Percentiles rank a stretch among this genome's conserved stretches.
Evolutionary conservation across 495 filamentous ascomycete genomes (phyloP).

Genomic region (Umbilicaria muhlenbergii): DNA sequence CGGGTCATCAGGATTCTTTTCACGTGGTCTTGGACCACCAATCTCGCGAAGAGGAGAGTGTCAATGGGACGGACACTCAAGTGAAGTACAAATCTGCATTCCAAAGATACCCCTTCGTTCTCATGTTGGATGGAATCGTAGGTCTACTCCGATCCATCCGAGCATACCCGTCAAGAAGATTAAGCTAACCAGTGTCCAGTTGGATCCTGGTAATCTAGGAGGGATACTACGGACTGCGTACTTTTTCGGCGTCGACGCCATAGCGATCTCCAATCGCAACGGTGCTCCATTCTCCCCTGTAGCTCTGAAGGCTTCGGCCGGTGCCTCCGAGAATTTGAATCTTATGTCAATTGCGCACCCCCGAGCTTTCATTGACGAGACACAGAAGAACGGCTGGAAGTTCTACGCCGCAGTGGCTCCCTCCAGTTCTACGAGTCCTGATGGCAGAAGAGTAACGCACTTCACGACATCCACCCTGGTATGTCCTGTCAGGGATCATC

Average conservation of each 20-base stretch:
- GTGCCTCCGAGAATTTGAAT: conserved; percentile 64
- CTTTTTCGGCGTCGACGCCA: conserved; percentile 69
- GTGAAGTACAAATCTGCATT: conserved; percentile 20
- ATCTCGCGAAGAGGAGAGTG: conserved; percentile 48
- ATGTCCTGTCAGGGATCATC: conserved; percentile 37
- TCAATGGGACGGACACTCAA: conserved; percentile 46
- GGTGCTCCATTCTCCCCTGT: conserved; percentile 60
- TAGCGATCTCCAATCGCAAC: conserved; percentile 48
- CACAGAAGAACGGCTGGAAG: conserved; percentile 58
- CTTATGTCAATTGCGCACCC: conserved; percentile 51
- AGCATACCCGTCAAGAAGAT: neutral
- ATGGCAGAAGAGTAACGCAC: neutral
- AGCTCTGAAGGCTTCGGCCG: conserved; percentile 72
- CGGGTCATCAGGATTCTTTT: conserved; percentile 29
- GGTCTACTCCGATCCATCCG: neutral
- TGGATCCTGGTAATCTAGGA: conserved; percentile 82
- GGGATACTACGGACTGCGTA: conserved; percentile 73
- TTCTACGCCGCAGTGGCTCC: conserved; percentile 66
- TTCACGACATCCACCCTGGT: conserved; percentile 13
- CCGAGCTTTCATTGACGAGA: conserved; percentile 49
- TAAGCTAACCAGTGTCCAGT: conserved; percentile 13
- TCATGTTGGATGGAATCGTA: conserved; percentile 67
- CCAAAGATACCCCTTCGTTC: conserved; percentile 53
- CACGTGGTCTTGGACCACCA: conserved; percentile 48
- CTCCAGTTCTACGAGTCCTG: conserved; percentile 4